A percentile compares a stretch with the other conserved stretches of the same genome.
phyloP scores from a whole-genome alignment of 495 filamentous ascomycete species.

The Xylaria venustula region DNA sequence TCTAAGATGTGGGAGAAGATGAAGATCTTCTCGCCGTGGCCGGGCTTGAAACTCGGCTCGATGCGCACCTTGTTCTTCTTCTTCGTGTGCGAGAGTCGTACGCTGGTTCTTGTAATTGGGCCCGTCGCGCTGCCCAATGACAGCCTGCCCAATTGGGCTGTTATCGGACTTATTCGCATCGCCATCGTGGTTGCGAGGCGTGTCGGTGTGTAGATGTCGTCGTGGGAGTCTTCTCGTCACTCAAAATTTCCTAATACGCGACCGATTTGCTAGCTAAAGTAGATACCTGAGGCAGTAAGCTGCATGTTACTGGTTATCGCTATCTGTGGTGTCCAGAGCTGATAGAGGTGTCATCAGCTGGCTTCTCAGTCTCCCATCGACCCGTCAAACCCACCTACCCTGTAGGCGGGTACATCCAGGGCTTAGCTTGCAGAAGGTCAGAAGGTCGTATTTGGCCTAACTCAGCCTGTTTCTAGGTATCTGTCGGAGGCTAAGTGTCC shows the following conservation, averaged over 20 bases:
- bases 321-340: too few species aligned
- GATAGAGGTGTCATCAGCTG: neutral
- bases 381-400: too few species aligned
- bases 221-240: neutral
- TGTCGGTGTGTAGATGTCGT: constrained; percentile 1
- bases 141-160: constrained; percentile 22
- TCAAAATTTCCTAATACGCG: constrained; percentile 19
- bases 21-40: constrained; percentile 71
- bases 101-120: constrained; percentile 14
- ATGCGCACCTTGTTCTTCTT: constrained; percentile 5
- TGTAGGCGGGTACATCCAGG: too few species aligned
- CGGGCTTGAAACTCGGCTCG: constrained; percentile 26
- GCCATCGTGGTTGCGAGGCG: constrained; percentile 21
- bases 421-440: too few species aligned
- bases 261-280: neutral
- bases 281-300: too few species aligned
- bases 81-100: constrained; percentile 16
- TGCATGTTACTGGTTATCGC: neutral
- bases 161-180: constrained; percentile 21
- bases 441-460: too few species aligned
- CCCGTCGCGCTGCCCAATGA: constrained; percentile 21
- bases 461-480: neutral
- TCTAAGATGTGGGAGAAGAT: constrained; percentile 77
- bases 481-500: neutral
- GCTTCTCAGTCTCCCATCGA: too few species aligned